phyloP scores from a whole-genome alignment of 495 filamentous ascomycete species.

The Lasiosphaeria miniovina region DNA sequence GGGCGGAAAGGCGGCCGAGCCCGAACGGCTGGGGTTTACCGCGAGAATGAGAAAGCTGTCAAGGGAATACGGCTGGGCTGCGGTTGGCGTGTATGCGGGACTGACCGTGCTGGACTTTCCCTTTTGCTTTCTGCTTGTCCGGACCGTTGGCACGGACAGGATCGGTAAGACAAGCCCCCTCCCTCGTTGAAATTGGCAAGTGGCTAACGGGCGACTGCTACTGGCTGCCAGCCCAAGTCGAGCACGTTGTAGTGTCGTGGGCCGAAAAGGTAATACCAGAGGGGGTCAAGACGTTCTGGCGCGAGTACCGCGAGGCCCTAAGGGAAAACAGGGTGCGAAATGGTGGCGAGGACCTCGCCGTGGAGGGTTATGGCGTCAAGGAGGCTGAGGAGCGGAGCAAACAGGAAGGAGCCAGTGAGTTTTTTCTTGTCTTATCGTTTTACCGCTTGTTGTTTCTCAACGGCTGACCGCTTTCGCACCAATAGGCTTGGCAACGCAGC shows the following conservation, averaged over 20 bases:
- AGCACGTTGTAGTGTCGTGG: conserved; percentile 49
- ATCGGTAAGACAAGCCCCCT: conserved; percentile 56
- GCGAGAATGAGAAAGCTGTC: conserved; percentile 76
- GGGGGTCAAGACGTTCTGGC: conserved; percentile 43
- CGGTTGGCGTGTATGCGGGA: conserved; percentile 82
- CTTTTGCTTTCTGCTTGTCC: conserved; percentile 87
- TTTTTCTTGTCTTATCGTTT: neutral
- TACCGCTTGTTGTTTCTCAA: neutral
- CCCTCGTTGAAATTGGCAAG: neutral
- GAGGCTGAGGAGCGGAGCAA: conserved; percentile 48
- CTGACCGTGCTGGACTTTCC: conserved; percentile 89
- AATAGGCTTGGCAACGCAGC: conserved; percentile 64
- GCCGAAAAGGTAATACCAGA: conserved; percentile 49
- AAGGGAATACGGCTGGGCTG: conserved; percentile 91
- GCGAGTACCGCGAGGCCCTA: conserved; percentile 37
- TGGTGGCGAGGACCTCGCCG: conserved; percentile 32
- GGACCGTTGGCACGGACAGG: conserved; percentile 74
- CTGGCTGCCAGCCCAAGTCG: conserved; percentile 41
- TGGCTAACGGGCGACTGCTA: conserved; percentile 12
- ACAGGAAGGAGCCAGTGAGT: conserved; percentile 53
- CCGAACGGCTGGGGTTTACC: conserved; percentile 52
- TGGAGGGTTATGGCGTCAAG: conserved; percentile 51
- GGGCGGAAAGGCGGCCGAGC: conserved; percentile 25
- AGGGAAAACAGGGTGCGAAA: conserved; percentile 33
- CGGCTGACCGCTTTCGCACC: conserved; percentile 9